These are phyloP conservation scores for Oryza coarctata DNA, from an alignment of 176 grass and related monocot genomes.

Conservation along the genomic window DNA sequence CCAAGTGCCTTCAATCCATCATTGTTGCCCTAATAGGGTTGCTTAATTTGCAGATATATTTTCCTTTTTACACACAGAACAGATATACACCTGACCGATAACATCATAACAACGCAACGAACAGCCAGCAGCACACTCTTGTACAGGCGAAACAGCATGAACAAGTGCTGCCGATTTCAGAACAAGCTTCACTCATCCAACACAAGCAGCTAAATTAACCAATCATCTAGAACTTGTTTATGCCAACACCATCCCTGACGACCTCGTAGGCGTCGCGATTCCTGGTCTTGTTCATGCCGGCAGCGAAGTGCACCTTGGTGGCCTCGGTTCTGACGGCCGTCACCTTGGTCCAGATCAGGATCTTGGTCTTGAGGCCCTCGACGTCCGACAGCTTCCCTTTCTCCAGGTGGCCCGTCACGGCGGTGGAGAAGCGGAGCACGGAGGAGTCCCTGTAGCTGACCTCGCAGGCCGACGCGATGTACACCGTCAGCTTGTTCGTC, in stretches of 20 bases:
- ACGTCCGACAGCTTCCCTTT: constrained; percentile 76
- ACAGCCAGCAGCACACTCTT: background rate
- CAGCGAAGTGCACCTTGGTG: constrained; percentile 65
- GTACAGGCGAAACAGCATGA: background rate
- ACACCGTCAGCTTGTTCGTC: constrained; percentile 63
- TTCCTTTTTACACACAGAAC: background rate
- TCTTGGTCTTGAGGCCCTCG: constrained; percentile 87
- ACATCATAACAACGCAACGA: background rate
- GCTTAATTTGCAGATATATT: background rate
- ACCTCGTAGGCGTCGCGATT: constrained; percentile 78
- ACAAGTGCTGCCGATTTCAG: background rate
- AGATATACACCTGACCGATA: background rate
- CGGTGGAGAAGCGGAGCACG: constrained; percentile 62
- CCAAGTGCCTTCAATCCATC: background rate
- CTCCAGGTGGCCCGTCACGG: constrained; percentile 63
- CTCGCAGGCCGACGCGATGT: constrained; percentile 65
- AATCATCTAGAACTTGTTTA: constrained; percentile 72
- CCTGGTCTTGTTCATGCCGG: constrained; percentile 66
- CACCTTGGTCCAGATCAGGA: constrained; percentile 78
- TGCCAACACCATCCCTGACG: constrained; percentile 53
- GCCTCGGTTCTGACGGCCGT: constrained; percentile 51
- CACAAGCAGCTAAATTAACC: background rate
- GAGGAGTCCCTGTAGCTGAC: constrained; percentile 85
- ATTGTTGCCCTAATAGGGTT: background rate
- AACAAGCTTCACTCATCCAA: background rate